Evolutionary conservation across 2,329 filamentous ascomycete genomes (phyloP).

Genomic region (Alternaria atra): DNA sequence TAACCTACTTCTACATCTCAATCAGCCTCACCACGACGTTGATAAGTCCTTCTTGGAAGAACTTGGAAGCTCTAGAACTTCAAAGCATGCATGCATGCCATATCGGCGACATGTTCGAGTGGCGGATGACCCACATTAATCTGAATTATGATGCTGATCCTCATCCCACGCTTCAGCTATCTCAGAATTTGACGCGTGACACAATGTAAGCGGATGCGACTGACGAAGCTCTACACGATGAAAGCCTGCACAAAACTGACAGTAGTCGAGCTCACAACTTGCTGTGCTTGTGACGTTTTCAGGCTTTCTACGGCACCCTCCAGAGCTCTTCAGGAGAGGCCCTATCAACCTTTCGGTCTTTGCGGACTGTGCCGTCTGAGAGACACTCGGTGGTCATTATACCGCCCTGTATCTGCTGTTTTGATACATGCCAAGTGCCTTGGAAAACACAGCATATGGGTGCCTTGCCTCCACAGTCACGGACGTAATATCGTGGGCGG

Average conservation of each 20-base stretch:
- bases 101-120: neutral
- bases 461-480: constrained; percentile 17
- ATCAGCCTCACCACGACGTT: neutral
- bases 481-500: constrained; percentile 20
- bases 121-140: neutral
- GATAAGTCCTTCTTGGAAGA: neutral
- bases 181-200: neutral
- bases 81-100: neutral
- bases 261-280: neutral
- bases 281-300: neutral
- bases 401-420: neutral
- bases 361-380: neutral
- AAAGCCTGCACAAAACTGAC: neutral
- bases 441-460: constrained; percentile 11
- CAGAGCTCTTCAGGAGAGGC: neutral
- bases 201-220: neutral
- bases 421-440: constrained; percentile 10
- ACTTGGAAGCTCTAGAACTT: neutral
- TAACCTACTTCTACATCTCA: no score
- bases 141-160: neutral
- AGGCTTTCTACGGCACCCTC: neutral
- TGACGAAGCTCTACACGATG: neutral
- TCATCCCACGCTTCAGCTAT: neutral
- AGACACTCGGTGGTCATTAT: neutral
- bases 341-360: neutral